Percentiles rank a stretch among this genome's conserved stretches.
phyloP scores from a whole-genome alignment of 768 basidiomycete species.

The Phylloporus sp. region DNA sequence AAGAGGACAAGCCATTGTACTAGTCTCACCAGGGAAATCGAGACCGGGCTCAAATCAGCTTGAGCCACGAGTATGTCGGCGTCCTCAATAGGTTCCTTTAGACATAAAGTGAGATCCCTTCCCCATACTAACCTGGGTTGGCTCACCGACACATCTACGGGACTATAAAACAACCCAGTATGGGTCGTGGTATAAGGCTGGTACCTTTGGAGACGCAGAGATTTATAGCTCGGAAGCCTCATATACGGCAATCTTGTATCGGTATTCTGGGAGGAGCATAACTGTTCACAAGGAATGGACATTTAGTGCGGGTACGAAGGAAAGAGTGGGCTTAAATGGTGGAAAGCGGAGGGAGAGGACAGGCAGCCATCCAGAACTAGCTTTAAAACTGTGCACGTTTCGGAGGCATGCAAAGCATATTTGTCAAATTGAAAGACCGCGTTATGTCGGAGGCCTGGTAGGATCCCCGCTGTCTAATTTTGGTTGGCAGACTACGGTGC shows the following conservation, averaged over 20 bases:
- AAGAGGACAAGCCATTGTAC: background rate
- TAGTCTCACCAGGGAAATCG: conserved; percentile 16
- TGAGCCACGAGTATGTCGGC: background rate
- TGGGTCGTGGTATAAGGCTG: conserved; percentile 18
- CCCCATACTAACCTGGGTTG: background rate
- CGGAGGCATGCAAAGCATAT: conserved; percentile 21
- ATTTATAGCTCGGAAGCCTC: conserved; percentile 23
- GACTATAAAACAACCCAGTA: background rate
- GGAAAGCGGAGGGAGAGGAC: conserved; percentile 1
- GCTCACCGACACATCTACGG: conserved; percentile 10
- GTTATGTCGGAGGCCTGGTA: conserved; percentile 12
- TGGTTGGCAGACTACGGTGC: conserved; percentile 7
- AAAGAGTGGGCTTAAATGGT: background rate
- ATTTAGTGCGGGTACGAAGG: conserved; percentile 9
- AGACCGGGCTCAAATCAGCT: background rate
- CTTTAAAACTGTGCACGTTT: conserved; percentile 25
- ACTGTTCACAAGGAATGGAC: conserved; percentile 19
- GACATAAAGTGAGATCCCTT: conserved; percentile 4
- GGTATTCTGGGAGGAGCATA: conserved; percentile 6
- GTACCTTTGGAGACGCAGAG: conserved; percentile 16
- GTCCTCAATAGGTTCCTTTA: conserved; percentile 14
- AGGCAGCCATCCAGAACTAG: conserved; percentile 5
- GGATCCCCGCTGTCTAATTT: conserved; percentile 26
- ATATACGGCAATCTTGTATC: conserved; percentile 8
- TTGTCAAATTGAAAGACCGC: conserved; percentile 23